Base-by-base conservation (phyloP, 2,329 filamentous ascomycete genomes). In the Fusarium succisae region DNA sequence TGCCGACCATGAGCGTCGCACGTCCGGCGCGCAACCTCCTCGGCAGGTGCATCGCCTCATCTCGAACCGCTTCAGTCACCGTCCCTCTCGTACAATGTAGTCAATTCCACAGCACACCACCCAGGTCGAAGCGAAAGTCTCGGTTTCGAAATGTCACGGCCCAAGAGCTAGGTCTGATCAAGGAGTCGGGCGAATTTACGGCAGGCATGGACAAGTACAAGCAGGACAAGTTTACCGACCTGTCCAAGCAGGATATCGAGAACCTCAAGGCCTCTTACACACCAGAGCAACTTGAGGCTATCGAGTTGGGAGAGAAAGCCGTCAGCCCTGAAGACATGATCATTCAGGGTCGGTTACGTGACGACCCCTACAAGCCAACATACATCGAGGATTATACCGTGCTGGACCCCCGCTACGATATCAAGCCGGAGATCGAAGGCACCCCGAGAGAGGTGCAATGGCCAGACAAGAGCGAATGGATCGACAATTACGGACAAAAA, bases 381-480 rank as follows among this genome's bases (percentile, higher is more conserved):
- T 96, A 97, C 82, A 84, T 96, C 63, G 95, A 98, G 81, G 94
- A 97, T 82, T 93, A 98, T 79, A 90, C 92, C 68, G 88, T 89
- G 65, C 88, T 96, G 72, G 90, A 94, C 79, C 94, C 94, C 60
- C 87, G 94, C 56, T 89, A 96, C 69, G 96, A 98, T 84, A 89
- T 92, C 80, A 90, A 86, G 81, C 88, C 84, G 76, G 86, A 83
- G 66, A 84, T 79, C 82, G 53, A 82, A 83, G 80, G 83, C 81
- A 78, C 87, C 86, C 78, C 90, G 62, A 84, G 86, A 57, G 87
- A 91, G 69, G 79, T 80, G 50, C 84, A 88, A 70, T 88, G 92
- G 83, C 91, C 92, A 82, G 86, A 83, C 63, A 83, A 89, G 64
- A 87, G 90, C 72, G 91, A 94, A 80, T 89, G 82, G 82, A 78